phyloP scores from a whole-genome alignment of 345 rosid species.

The Bruguiera gymnorhiza region DNA sequence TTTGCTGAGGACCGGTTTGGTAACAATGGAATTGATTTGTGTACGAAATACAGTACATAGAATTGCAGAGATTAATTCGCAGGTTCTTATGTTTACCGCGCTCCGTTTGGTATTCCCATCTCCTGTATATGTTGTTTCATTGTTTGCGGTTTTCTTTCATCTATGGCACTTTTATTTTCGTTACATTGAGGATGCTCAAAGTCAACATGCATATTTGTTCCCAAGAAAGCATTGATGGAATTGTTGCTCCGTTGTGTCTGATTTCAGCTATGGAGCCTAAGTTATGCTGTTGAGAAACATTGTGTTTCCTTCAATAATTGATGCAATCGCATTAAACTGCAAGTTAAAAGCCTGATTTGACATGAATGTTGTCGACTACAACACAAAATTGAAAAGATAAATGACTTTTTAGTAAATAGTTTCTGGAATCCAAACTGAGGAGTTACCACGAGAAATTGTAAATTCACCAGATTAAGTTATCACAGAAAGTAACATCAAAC shows the following conservation, averaged over 20 bases:
- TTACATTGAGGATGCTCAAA: background rate
- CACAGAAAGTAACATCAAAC: background rate
- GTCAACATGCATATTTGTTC: background rate
- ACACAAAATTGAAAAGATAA: too few species aligned
- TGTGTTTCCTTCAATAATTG: constrained; percentile 64
- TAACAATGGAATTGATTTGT: too few species aligned
- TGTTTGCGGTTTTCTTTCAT: too few species aligned
- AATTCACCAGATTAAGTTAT: too few species aligned
- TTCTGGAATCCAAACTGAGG: too few species aligned
- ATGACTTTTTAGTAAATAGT: too few species aligned
- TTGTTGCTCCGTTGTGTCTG: constrained; percentile 2
- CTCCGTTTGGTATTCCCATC: background rate
- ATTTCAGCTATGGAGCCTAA: constrained; percentile 70
- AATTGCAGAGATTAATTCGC: background rate
- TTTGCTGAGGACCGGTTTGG: too few species aligned
- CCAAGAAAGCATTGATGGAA: background rate
- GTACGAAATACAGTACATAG: background rate
- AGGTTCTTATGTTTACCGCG: background rate
- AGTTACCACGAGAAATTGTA: too few species aligned
- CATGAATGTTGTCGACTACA: too few species aligned
- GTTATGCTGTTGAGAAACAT: constrained; percentile 58
- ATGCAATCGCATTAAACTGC: constrained; percentile 49
- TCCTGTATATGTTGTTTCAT: too few species aligned
- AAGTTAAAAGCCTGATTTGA: too few species aligned
- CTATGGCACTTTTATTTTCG: too few species aligned